phyloP scores from a whole-genome alignment of 192 early-diverging fungal species.

The Dissophora ornata region DNA sequence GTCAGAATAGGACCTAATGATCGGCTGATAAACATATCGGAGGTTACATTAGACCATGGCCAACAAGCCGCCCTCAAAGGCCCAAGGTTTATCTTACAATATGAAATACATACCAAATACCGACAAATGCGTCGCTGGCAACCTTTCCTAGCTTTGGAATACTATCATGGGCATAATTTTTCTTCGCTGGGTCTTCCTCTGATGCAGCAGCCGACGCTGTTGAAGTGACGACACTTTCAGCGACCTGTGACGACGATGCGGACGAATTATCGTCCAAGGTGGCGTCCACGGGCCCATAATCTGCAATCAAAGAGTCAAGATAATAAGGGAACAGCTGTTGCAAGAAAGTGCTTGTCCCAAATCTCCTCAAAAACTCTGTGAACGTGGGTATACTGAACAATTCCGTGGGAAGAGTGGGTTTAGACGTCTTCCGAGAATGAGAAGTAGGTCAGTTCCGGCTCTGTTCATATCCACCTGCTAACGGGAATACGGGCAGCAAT shows the following conservation, averaged over 20 bases:
- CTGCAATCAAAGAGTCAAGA: constrained; percentile 61
- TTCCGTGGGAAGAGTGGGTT: constrained; percentile 57
- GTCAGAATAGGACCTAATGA: constrained; percentile 66
- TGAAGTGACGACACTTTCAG: not conserved
- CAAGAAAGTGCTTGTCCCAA: constrained; percentile 64
- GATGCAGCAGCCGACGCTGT: not conserved
- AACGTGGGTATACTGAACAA: constrained; percentile 55
- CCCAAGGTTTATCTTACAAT: too few relatives aligned
- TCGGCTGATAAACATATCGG: constrained; percentile 27
- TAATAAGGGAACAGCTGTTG: constrained; percentile 69
- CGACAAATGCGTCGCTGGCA: constrained; percentile 60
- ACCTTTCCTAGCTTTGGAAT: constrained; percentile 39
- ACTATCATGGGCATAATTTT: not conserved
- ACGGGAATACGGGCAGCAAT: too few relatives aligned
- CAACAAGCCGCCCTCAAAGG: too few relatives aligned
- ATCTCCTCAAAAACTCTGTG: constrained; percentile 59
- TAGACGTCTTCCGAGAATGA: too few relatives aligned
- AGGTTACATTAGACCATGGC: too few relatives aligned
- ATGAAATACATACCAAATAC: constrained; percentile 57
- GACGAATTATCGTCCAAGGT: constrained; percentile 31
- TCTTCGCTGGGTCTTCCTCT: constrained; percentile 18
- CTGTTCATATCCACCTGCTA: too few relatives aligned
- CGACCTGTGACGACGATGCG: not conserved
- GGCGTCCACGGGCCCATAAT: constrained; percentile 38
- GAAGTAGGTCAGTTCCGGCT: too few relatives aligned